Base-by-base conservation (phyloP, 768 basidiomycete species). In the Macrocybe gigantea region DNA sequence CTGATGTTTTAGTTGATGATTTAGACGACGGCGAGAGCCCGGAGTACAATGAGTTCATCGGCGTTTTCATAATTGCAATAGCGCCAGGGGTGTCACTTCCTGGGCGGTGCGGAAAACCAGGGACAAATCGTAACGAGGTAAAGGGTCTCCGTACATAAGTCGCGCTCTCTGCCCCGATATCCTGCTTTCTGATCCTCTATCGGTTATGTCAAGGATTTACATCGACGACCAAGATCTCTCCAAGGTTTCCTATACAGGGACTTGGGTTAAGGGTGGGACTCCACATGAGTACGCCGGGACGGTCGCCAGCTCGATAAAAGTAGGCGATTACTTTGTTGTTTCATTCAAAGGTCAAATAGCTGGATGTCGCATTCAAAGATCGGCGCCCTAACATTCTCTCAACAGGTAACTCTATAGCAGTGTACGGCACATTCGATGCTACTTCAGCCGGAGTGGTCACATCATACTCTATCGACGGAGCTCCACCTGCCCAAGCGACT, bases 221-320 rank as follows among this genome's bases (percentile, higher is more conserved):
- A 64, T 72, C 44, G 69, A 72, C 54, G 69, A 72, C 55, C 60
- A 54, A 41, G 67, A 68, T 43, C 41, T 51, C 13, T 45, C 60
- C n/a, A 58, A 54, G 15, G 64, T 72, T 6, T 49, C 41, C 6
- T 65, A 64, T 44, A 64, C 53, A 32, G 70, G 69, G 2, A 58
- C 45, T 6, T 72, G 70, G 70, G 35, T 48, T 6, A 35, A n/a
- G 8, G 67, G 69, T 2, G 70, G 69, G 0, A 49, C 56, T 5
- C 1, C 53, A 1, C 7, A 39, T 0, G 66, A 72, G 39, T 53
- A 62, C 44, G 53, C 53, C 4, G 54, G 45, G 5, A 72, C 68
- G 0, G 65, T 69, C 0, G 53, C 58, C 12, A 67, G 67, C 47
- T 70, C 70, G 8, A 60, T 63, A 5, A 50, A 40, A 9, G 62